phyloP scores from a whole-genome alignment of 345 rosid genomes.

The Dimocarpus longan region DNA sequence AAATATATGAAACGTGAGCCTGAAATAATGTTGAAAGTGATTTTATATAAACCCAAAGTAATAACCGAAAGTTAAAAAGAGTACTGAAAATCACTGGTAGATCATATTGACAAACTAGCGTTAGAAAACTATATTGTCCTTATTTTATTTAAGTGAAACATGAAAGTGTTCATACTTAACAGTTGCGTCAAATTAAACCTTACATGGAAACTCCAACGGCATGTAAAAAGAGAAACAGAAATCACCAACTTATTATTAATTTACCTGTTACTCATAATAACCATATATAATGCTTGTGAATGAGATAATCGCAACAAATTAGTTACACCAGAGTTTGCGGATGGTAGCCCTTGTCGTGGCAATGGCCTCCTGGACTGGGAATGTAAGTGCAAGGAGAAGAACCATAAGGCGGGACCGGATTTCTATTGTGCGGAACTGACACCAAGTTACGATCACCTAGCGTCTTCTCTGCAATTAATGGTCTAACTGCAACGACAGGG shows the following conservation, averaged over 20 bases:
- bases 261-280: too few relatives aligned
- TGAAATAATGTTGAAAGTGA: too few relatives aligned
- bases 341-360: not conserved
- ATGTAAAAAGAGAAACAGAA: too few relatives aligned
- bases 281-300: too few relatives aligned
- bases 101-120: not conserved
- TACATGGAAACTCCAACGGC: too few relatives aligned
- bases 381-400: slow-evolving; percentile 18
- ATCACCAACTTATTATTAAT: too few relatives aligned
- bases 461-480: not conserved
- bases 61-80: not conserved
- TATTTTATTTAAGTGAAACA: too few relatives aligned
- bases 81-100: not conserved
- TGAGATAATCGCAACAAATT: too few relatives aligned
- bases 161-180: not conserved
- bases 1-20: too few relatives aligned
- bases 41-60: too few relatives aligned
- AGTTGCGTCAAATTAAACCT: too few relatives aligned
- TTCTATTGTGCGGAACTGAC: not conserved
- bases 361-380: not conserved
- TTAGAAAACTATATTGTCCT: too few relatives aligned
- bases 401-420: slow-evolving; percentile 8
- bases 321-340: not conserved
- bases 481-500: not conserved
- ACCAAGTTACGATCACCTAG: not conserved